Conservation (phyloP, 140 eudicot genomes). For the Bidens hawaiensis region DNA sequence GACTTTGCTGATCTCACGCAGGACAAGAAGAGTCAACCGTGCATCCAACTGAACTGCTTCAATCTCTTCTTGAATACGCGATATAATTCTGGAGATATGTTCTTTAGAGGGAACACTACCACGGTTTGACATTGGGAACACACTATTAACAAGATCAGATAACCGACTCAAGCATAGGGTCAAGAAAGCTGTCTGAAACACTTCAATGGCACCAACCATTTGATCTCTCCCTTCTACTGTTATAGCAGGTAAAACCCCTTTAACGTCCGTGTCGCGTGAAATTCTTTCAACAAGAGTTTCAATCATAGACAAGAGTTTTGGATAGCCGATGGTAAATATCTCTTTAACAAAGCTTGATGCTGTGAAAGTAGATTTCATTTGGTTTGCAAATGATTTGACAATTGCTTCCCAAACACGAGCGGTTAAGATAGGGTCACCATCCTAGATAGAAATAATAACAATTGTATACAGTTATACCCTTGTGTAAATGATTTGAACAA, state of each 20-base stretch:
- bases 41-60: constrained; percentile 82
- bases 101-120: constrained; percentile 86
- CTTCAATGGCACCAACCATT: constrained; percentile 69
- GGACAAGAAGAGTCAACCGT: constrained; percentile 77
- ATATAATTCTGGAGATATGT: constrained; percentile 67
- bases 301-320: constrained; percentile 69
- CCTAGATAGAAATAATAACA: constrained; percentile 42
- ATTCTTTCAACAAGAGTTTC: constrained; percentile 88
- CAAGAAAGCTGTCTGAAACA: constrained; percentile 73
- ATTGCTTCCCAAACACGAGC: constrained; percentile 94
- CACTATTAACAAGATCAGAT: constrained; percentile 77
- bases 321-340: constrained; percentile 75
- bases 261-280: constrained; percentile 86
- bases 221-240: constrained; percentile 73
- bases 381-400: constrained; percentile 75
- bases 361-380: constrained; percentile 85
- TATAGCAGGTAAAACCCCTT: constrained; percentile 88
- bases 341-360: constrained; percentile 91
- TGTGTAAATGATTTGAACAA: background rate
- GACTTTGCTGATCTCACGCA: constrained; percentile 83
- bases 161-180: constrained; percentile 65
- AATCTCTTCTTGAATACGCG: constrained; percentile 83
- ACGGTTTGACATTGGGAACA: constrained; percentile 76
- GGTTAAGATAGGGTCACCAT: constrained; percentile 73
- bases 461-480: background rate